phyloP scores from a whole-genome alignment of 306 rosid genomes.

The Quercus gilva region DNA sequence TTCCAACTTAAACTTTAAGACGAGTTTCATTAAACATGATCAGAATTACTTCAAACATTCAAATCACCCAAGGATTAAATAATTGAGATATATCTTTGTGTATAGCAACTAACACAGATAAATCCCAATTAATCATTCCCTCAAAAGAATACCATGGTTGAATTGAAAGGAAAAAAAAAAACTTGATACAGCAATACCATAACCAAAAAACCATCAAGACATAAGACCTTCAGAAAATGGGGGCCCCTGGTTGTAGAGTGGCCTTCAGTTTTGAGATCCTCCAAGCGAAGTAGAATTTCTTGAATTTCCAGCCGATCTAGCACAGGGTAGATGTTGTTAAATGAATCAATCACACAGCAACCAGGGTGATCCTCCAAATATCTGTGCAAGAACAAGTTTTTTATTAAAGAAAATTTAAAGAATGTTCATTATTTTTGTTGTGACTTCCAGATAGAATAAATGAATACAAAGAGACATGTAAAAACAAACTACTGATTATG shows the following conservation, averaged over 20 bases:
- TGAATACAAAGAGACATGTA: too few relatives aligned
- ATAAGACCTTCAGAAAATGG: conserved; percentile 56
- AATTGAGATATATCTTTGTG: background rate
- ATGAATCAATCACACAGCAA: conserved; percentile 73
- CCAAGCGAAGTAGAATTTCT: conserved; percentile 64
- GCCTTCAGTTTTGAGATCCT: conserved; percentile 49
- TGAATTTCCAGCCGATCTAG: conserved; percentile 79
- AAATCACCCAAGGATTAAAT: background rate
- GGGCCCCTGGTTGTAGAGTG: conserved; percentile 60
- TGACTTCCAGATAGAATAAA: too few relatives aligned
- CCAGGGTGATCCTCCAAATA: conserved; percentile 62
- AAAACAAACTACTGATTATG: too few relatives aligned
- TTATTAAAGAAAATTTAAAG: background rate
- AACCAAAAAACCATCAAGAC: background rate
- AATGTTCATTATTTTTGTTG: background rate
- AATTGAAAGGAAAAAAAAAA: background rate
- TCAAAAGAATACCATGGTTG: background rate
- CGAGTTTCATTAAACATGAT: background rate
- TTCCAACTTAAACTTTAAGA: background rate
- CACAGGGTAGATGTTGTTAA: conserved; percentile 56
- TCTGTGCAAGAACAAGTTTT: conserved; percentile 21
- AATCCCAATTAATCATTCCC: background rate
- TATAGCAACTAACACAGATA: background rate
- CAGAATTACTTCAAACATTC: background rate
- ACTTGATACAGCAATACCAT: background rate